Evolutionary conservation across 2,329 filamentous ascomycete genomes (phyloP), one percentile per base, ranked within the genome.

Genomic region (Botrytis squamosa): DNA sequence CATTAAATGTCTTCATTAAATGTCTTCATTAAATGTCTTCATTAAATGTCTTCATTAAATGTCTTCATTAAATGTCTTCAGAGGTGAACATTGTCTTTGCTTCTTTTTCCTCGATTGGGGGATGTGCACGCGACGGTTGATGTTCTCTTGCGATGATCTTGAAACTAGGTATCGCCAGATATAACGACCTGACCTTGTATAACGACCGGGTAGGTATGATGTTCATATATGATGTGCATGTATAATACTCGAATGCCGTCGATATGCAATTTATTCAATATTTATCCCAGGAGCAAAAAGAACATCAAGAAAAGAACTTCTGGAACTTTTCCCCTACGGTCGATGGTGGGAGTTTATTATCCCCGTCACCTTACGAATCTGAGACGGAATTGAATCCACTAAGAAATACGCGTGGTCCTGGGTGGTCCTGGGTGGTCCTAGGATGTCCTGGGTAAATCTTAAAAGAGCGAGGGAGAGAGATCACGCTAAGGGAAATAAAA

Each of bases 361-460:
- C 44, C 25, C 3, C 6, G 49, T 52, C 49, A n/a, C 49, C 49
- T 52, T 52, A 46, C 64, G 33, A 18, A 67, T 67, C 44, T 52
- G 44, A 67, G 64, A 67, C 64, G 64, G 44, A n/a, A 52, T n/a
- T 5, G 22, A 49, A 49, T 49, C 64, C 44, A 36, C 64, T 52
- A n/a, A 40, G n/a, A n/a, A 40, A 20, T 12, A 25, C n/a, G 33
- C 18, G n/a, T 67, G 29, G 9, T 14, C 33, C 33, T 33, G 33
- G 33, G n/a, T 67, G 29, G 9, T 14, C 33, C 33, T 33, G 33
- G 33, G n/a, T 67, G 29, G 9, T 14, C 33, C 33, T 33, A 4
- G 33, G 33, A 33, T 0, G 33, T 33, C 33, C 4, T 33, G 33
- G 33, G 33, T 33, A 33, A 33, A 33, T 33, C 40, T 12, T 40